A percentile compares a stretch with the other conserved stretches of the same genome.
These are phyloP conservation scores for Monosporascus sp. DNA, from an alignment of 2,329 filamentous ascomycete species.

Conservation along the genomic window DNA sequence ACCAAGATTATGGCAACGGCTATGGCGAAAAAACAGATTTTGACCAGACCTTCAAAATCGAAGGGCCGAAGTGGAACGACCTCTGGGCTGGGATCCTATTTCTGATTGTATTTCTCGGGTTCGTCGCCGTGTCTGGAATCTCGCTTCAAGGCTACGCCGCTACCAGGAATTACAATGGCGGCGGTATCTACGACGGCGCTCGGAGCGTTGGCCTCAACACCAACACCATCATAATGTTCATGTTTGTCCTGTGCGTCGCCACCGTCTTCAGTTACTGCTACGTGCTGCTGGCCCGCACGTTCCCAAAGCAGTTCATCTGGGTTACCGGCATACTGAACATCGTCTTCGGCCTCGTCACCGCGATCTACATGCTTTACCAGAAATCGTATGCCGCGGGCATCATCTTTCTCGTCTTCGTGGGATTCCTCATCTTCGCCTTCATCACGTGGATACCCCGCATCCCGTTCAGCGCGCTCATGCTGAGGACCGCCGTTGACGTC, in stretches of 20 bases:
- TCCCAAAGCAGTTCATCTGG: constrained; percentile 91
- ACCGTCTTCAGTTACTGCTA: constrained; percentile 73
- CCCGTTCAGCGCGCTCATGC: constrained; percentile 85
- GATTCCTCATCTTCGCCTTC: constrained; percentile 78
- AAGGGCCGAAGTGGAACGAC: constrained; percentile 84
- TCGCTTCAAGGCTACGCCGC: constrained; percentile 65
- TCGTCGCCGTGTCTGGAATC: constrained; percentile 69
- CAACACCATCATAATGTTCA: constrained; percentile 82
- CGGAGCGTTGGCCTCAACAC: constrained; percentile 67
- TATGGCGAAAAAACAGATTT: constrained; percentile 53
- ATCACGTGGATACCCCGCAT: constrained; percentile 86
- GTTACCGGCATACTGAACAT: constrained; percentile 86
- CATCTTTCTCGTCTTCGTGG: constrained; percentile 76
- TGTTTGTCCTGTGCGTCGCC: constrained; percentile 69
- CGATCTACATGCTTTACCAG: constrained; percentile 75
- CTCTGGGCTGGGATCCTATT: constrained; percentile 83
- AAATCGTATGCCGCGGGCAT: constrained; percentile 80
- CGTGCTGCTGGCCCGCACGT: constrained; percentile 66
- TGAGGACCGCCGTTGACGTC: constrained; percentile 79
- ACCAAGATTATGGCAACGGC: constrained; percentile 16
- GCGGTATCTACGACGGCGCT: constrained; percentile 64
- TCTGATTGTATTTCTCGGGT: constrained; percentile 65
- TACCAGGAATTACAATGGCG: constrained; percentile 58
- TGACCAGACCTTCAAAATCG: constrained; percentile 75
- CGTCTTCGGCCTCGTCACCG: constrained; percentile 75